Evolutionary conservation across 2,329 filamentous ascomycete genomes (phyloP).

Genomic region (Lachnellula cervina): DNA sequence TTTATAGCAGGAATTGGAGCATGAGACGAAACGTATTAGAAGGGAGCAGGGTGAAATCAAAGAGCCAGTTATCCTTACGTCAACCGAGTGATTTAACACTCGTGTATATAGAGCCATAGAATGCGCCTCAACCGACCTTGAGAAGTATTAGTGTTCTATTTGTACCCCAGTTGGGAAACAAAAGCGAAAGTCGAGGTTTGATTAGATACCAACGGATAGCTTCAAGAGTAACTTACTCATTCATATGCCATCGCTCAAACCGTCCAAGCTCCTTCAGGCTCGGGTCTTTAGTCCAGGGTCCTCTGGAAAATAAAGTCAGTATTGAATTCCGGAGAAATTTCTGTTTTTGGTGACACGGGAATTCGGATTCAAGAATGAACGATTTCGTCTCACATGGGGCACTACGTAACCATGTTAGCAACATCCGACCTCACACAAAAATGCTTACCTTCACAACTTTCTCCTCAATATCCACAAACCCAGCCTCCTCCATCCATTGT

Average conservation of each 20-base stretch:
- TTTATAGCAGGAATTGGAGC: no score
- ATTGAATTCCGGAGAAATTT: not conserved
- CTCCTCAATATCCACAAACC: slow-evolving; percentile 37
- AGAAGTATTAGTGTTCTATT: not conserved
- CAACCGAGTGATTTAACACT: slow-evolving; percentile 8
- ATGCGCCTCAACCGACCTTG: slow-evolving; percentile 7
- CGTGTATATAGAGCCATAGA: slow-evolving; percentile 14
- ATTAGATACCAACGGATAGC: not conserved
- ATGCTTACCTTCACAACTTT: slow-evolving; percentile 9
- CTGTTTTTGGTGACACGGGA: not conserved
- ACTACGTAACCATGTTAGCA: not conserved
- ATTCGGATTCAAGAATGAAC: not conserved
- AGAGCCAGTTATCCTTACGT: no score
- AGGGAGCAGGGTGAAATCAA: no score
- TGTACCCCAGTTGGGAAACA: not conserved
- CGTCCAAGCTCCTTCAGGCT: slow-evolving; percentile 36
- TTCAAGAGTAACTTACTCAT: slow-evolving; percentile 1
- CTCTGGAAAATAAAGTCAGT: slow-evolving; percentile 30
- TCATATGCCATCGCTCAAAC: slow-evolving; percentile 12
- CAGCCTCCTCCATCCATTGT: slow-evolving; percentile 30
- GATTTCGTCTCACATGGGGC: not conserved
- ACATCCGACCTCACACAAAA: not conserved
- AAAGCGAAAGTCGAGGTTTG: not conserved
- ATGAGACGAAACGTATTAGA: no score
- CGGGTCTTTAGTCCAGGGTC: slow-evolving; percentile 36